phyloP scores from a whole-genome alignment of 805 yeast genomes.

The Nakazawaea siamensis region DNA sequence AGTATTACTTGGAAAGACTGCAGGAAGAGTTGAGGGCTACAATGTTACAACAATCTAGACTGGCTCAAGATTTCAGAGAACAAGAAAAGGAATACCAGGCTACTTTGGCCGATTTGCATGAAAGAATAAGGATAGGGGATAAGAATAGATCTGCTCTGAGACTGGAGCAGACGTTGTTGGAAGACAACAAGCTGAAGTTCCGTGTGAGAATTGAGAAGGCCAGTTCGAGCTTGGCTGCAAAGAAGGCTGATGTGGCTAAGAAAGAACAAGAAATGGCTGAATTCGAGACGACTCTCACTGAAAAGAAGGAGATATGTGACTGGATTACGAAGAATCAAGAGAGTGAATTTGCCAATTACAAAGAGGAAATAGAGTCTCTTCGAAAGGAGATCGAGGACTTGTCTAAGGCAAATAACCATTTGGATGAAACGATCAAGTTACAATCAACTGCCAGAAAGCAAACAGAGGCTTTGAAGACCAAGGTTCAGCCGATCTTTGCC shows the following conservation, averaged over 20 bases:
- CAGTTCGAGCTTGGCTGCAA: conserved; percentile 20
- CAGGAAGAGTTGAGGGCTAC: conserved; percentile 31
- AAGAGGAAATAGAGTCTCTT: conserved; percentile 10
- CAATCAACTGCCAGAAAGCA: conserved; percentile 18
- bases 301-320: conserved; percentile 14
- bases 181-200: conserved; percentile 29
- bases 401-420: conserved; percentile 20
- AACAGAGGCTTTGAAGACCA: conserved; percentile 17
- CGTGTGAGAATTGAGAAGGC: conserved; percentile 26
- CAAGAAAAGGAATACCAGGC: conserved; percentile 25
- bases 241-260: conserved; percentile 21
- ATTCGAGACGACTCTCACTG: conserved; percentile 24
- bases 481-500: conserved; percentile 17
- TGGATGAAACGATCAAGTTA: conserved; percentile 25
- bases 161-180: conserved; percentile 32
- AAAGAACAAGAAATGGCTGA: conserved; percentile 24
- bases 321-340: conserved; percentile 2
- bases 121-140: conserved; percentile 32
- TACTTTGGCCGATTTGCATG: conserved; percentile 27
- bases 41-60: conserved; percentile 23
- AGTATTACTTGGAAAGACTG: conserved; percentile 31
- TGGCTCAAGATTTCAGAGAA: conserved; percentile 28
- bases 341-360: not conserved
- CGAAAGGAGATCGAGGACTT: conserved; percentile 13
- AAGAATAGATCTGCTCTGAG: conserved; percentile 29